Evolutionary conservation across 176 grass and related monocot species (phyloP).

Genomic region (Lolium perenne): DNA sequence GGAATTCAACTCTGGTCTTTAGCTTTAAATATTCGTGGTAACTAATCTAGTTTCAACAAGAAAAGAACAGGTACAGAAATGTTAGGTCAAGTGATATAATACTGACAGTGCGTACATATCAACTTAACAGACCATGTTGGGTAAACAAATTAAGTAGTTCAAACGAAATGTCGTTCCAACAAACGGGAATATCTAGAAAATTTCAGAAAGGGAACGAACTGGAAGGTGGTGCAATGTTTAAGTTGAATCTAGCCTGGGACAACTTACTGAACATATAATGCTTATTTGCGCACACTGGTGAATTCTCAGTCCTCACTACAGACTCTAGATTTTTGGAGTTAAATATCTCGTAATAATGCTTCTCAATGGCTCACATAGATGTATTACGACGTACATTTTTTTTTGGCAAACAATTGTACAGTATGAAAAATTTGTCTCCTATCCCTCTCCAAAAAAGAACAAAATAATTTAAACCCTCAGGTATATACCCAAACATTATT

Average conservation of each 20-base stretch:
- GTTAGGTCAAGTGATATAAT: background rate
- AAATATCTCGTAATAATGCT: background rate
- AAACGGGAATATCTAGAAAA: background rate
- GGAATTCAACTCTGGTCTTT: constrained; percentile 75
- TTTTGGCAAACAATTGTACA: background rate
- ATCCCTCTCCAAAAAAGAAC: background rate
- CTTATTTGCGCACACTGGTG: background rate
- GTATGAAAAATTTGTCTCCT: background rate
- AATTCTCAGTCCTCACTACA: background rate
- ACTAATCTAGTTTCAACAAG: constrained; percentile 62
- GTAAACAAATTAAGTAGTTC: background rate
- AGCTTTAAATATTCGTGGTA: constrained; percentile 88
- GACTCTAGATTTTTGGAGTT: background rate
- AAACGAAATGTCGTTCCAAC: background rate
- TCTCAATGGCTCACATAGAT: background rate
- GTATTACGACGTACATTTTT: background rate
- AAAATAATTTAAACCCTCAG: no score
- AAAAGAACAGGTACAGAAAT: background rate
- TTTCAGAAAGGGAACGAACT: background rate
- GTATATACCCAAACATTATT: no score
- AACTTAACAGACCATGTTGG: background rate
- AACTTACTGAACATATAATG: background rate
- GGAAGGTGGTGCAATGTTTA: background rate
- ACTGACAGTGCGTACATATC: background rate
- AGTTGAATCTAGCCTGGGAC: background rate